Percentiles rank a stretch among this genome's conserved stretches.
Conservation (phyloP, 306 rosid species). For the Mimosa pudica region DNA sequence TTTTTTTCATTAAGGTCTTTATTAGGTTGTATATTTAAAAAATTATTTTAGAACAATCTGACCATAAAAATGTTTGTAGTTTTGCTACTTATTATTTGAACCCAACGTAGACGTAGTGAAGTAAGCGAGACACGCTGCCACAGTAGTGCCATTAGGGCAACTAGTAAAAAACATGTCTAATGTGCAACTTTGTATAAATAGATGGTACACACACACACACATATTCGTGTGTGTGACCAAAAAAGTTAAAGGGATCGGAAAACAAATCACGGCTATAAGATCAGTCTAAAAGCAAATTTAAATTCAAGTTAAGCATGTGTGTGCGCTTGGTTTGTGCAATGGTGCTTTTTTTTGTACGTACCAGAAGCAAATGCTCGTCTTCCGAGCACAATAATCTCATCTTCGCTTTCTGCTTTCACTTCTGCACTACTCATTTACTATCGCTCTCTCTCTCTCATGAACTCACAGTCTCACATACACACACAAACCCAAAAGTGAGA, state of each 20-base stretch:
- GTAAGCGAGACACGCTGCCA: no score
- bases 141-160: no score
- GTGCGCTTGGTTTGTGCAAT: not conserved
- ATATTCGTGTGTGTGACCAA: not conserved
- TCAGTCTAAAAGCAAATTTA: not conserved
- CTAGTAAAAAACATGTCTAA: no score
- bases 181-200: no score
- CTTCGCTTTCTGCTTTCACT: constrained; percentile 24
- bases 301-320: not conserved
- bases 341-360: not conserved
- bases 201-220: no score
- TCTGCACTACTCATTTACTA: constrained; percentile 35
- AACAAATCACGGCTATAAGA: not conserved
- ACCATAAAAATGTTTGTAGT: no score
- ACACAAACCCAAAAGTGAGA: constrained; percentile 40
- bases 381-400: constrained; percentile 13
- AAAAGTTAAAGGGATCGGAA: not conserved
- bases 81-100: no score
- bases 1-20: no score
- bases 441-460: not conserved
- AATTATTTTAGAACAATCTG: no score
- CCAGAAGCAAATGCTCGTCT: constrained; percentile 25
- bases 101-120: no score
- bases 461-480: not conserved
- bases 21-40: no score